Evolutionary conservation across 352 stramenopile species (phyloP), one percentile per base, ranked within the genome.

Genomic region (Peronosclerospora sorghi): DNA sequence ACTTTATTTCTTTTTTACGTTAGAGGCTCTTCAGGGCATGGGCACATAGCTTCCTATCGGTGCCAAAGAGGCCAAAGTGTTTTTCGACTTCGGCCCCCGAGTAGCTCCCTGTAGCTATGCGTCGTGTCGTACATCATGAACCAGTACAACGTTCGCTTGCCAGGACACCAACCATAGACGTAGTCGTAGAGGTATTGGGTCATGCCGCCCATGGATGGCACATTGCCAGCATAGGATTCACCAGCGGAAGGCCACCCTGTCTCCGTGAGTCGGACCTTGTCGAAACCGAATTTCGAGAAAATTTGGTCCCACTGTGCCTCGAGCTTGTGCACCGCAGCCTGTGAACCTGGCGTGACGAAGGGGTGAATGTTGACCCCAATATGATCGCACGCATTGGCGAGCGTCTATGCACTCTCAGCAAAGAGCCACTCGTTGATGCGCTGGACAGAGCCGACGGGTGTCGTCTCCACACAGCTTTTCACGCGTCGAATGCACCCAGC

Each of bases 71-170:
- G n/a, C 73, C 73, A 36, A 86, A 86, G 52, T 72, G 62, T 26
- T 61, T 82, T 36, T 86, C 73, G 49, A 72, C 80, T 13, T 78
- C 56, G 0, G 32, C 40, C 2, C 62, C 59, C 0, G 57, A 61
- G 58, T 80, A 77, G 41, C 59, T 67, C 59, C 0, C 55, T 62
- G 58, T 80, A 77, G 41, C 59, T 67, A 29, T 45, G 27, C 1
- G 45, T 76, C 10, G 64, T 72, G 54, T 83, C 71, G 54, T 76
- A 83, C 68, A 78, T 76, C 66, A 82, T 82, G 53, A 82, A 82
- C 53, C 56, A 82, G 56, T 76, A 82, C n/a, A n/a, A n/a, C n/a
- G n/a, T n/a, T n/a, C n/a, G n/a, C n/a, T n/a, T n/a, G n/a, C n/a
- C n/a, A n/a, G n/a, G n/a, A n/a, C n/a, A n/a, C n/a, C n/a, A n/a